These are phyloP conservation scores for Penicillium ochrochloron DNA, from an alignment of 495 filamentous ascomycete genomes.

Conservation along the genomic window DNA sequence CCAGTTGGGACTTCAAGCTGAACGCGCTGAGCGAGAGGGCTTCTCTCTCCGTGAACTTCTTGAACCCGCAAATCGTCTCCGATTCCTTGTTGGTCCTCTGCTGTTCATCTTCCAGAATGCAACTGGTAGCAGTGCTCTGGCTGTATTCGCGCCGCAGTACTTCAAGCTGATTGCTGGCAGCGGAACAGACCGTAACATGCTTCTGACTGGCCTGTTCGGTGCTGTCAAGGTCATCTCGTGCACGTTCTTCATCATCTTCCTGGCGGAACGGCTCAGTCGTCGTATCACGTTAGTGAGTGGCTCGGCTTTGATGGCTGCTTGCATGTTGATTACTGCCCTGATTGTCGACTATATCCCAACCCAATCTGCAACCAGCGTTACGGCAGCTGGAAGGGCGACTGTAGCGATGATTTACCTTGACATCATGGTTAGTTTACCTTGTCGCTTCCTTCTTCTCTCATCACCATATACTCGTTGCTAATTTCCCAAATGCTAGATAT, in stretches of 20 bases:
- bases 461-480: neutral
- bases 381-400: conserved; percentile 28
- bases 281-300: conserved; percentile 41
- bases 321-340: conserved; percentile 33
- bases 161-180: conserved; percentile 43
- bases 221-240: conserved; percentile 46
- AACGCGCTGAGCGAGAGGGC: conserved; percentile 41
- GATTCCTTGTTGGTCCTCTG: conserved; percentile 34
- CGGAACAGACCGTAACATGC: conserved; percentile 37
- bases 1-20: conserved; percentile 46
- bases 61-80: conserved; percentile 43
- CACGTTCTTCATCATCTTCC: conserved; percentile 42
- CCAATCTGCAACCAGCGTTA: conserved; percentile 21
- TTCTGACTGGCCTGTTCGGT: conserved; percentile 48
- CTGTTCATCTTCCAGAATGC: conserved; percentile 32
- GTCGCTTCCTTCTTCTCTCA: neutral
- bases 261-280: conserved; percentile 45
- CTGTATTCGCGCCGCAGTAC: conserved; percentile 42
- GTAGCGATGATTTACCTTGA: conserved; percentile 34
- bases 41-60: conserved; percentile 48
- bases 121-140: conserved; percentile 33
- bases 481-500: conserved; percentile 17
- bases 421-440: conserved; percentile 26
- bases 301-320: conserved; percentile 30
- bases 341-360: conserved; percentile 31